These are phyloP conservation scores for Dorcoceras hygrometricum DNA, from an alignment of 257 asterid genomes.

Conservation along the genomic window DNA sequence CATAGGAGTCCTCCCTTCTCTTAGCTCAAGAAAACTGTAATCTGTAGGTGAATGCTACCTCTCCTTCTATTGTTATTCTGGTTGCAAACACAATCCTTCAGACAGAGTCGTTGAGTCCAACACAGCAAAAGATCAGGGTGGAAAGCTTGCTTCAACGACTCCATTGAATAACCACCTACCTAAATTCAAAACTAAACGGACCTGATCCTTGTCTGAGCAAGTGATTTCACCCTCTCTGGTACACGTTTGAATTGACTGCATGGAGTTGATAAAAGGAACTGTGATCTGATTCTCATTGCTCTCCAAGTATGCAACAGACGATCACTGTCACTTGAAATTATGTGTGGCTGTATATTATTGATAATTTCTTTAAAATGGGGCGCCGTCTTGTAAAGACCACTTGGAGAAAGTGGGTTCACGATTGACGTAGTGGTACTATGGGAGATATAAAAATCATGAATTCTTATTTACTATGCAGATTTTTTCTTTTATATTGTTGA, in stretches of 20 bases:
- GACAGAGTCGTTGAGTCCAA: constrained; percentile 73
- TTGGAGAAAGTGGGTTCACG: neutral
- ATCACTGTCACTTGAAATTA: neutral
- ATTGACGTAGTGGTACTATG: too few relatives aligned
- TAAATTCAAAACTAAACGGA: neutral
- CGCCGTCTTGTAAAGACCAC: neutral
- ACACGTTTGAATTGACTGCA: too few relatives aligned
- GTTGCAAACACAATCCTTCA: constrained; percentile 82
- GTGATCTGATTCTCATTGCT: neutral
- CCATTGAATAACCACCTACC: constrained; percentile 32
- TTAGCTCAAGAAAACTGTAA: neutral
- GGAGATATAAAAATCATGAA: neutral
- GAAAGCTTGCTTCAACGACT: constrained; percentile 71
- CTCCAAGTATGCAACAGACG: neutral
- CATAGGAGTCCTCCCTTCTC: constrained; percentile 4
- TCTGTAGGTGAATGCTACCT: constrained; percentile 67
- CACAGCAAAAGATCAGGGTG: constrained; percentile 79
- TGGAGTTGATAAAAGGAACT: neutral
- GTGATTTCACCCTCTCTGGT: neutral
- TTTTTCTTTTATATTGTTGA: too few relatives aligned
- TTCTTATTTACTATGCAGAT: too few relatives aligned
- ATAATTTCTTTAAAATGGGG: neutral
- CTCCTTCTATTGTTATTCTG: constrained; percentile 60
- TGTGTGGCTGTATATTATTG: neutral
- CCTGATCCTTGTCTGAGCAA: constrained; percentile 19